Base-by-base conservation (phyloP, 495 filamentous ascomycete genomes). In the Schizothecium vesticola region DNA sequence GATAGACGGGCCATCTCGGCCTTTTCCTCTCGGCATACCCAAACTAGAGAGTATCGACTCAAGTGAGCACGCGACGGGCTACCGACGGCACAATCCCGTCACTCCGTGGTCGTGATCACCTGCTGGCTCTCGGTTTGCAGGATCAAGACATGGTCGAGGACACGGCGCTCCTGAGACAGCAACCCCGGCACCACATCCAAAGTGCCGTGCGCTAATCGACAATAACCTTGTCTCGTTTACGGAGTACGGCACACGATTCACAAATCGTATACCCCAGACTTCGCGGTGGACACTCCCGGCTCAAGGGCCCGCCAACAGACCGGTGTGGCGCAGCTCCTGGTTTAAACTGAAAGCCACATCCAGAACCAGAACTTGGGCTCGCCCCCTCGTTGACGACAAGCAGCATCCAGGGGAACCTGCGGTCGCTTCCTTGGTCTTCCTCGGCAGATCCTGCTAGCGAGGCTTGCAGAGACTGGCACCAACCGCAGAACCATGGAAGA, bases 1-100 rank as follows among this genome's bases (percentile, higher is more conserved):
- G 10, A 29, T 22, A 56, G 26, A 25, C 63, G 63, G 63, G 63
- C 63, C 63, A 25, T 57, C 56, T 65, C 63, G 63, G 63, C 36
- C 61, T 63, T 25, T 64, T 43, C 33, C 29, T 12, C 25, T n/a
- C 60, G 24, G 23, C n/a, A 57, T 11, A 65, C 51, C 51, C 16
- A 36, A 57, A 29, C 43, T 19, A 51, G 43, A 51, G 3, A 11
- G 31, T 11, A 33, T 33, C 43, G 33, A 43, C 33, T 1, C 10
- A 10, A 33, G 31, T 16, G 5, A 12, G 19, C 43, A 51, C 19
- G 31, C 31, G 11, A 29, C 33, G 25, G 63, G 63, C 63, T 65
- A 65, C 55, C 31, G 24, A 19, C 51, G 63, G 63, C 63, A 55
- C 31, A 65, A 31, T 22, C 6, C 23, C 59, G 22, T 21, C 23